phyloP scores from a whole-genome alignment of 305 asterid species.

The Plantago lanceolata region DNA sequence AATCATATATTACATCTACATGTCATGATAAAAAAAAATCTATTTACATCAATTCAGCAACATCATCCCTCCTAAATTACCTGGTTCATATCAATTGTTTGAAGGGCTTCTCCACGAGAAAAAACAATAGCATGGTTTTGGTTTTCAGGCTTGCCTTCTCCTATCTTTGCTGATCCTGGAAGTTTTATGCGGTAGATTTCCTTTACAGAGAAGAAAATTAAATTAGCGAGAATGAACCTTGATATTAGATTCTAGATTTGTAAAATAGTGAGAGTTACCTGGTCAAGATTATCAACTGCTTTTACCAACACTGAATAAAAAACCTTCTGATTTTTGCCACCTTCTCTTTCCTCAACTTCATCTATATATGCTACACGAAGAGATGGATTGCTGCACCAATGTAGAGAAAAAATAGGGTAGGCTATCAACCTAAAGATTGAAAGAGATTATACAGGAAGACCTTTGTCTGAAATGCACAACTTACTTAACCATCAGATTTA shows the following conservation, averaged over 20 bases:
- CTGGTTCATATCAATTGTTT: constrained; percentile 99
- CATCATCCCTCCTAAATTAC: constrained; percentile 36
- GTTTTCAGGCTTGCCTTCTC: constrained; percentile 99
- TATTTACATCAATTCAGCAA: constrained; percentile 5
- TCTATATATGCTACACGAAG: constrained; percentile 98
- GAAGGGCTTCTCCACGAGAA: constrained; percentile 97
- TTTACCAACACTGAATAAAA: constrained; percentile 90
- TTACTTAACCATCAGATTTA: constrained; percentile 97
- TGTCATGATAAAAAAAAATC: constrained; percentile 16
- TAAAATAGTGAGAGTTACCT: constrained; percentile 44
- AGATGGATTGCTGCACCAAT: constrained; percentile 75
- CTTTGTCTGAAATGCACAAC: constrained; percentile 31
- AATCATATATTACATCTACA: constrained; percentile 20
- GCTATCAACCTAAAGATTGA: constrained; percentile 17
- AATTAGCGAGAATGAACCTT: constrained; percentile 29
- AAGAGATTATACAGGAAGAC: constrained; percentile 2
- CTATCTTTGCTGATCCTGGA: constrained; percentile 92
- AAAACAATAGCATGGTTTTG: constrained; percentile 96
- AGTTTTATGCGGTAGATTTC: constrained; percentile 96
- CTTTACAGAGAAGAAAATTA: constrained; percentile 39
- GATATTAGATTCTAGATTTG: constrained; percentile 5
- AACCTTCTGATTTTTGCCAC: constrained; percentile 72
- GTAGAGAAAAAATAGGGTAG: constrained; percentile 23
- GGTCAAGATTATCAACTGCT: constrained; percentile 99
- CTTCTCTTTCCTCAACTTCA: constrained; percentile 94